Base-by-base conservation (phyloP, 495 filamentous ascomycete genomes). In the Oleoguttula mirabilis region DNA sequence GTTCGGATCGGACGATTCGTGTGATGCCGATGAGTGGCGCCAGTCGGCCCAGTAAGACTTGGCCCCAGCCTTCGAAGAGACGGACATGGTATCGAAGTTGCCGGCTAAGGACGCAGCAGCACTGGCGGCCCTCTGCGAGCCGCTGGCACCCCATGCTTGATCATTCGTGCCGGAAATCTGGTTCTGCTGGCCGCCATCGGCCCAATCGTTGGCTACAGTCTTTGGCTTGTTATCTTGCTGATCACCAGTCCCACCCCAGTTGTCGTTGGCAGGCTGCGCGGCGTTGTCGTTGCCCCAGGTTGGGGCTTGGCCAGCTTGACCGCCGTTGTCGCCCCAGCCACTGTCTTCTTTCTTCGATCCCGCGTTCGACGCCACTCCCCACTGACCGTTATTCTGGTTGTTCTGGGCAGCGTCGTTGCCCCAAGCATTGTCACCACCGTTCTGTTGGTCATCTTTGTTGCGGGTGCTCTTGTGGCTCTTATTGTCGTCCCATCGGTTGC, bases 41-140 rank as follows among this genome's bases (percentile, higher is more conserved):
- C 50, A 48, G 19, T 25, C 21, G 28, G 16, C 33, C 39, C 39
- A 53, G 40, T 53, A 48, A 6, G 39, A 24, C 36, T 53, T 53
- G 34, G 41, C 14, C 7, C n/a, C 7, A n/a, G 25, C 25, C 7
- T 28, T 28, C 7, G 25, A 28, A 28, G 7, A 7, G n/a, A n/a
- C n/a, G n/a, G n/a, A n/a, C n/a, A n/a, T n/a, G n/a, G n/a, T n/a
- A n/a, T n/a, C n/a, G n/a, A n/a, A n/a, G n/a, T n/a, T n/a, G n/a
- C n/a, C n/a, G n/a, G n/a, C n/a, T n/a, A n/a, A n/a, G n/a, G n/a
- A n/a, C n/a, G n/a, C n/a, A n/a, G n/a, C n/a, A n/a, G n/a, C n/a
- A n/a, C n/a, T n/a, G n/a, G n/a, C n/a, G n/a, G n/a, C n/a, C n/a
- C n/a, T n/a, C n/a, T n/a, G n/a, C n/a, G n/a, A n/a, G n/a, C n/a